Evolutionary conservation across 805 yeast genomes (phyloP).

Genomic region (Nakazawaea ambrosiae): DNA sequence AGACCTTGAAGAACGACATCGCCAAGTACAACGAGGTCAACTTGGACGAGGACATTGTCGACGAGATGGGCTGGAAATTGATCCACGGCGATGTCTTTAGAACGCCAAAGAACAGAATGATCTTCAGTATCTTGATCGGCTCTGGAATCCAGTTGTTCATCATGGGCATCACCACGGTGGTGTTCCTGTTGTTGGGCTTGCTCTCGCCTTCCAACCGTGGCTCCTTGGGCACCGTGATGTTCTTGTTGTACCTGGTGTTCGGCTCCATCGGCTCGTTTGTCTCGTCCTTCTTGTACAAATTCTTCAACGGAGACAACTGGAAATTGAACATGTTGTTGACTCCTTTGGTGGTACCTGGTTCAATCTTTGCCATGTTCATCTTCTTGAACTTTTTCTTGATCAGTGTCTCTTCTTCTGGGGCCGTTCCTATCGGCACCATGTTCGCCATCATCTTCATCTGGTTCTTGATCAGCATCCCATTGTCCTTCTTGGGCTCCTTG

Average conservation of each 20-base stretch:
- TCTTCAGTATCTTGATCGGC: slow-evolving; percentile 77
- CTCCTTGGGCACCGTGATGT: slow-evolving; percentile 83
- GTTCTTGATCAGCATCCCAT: slow-evolving; percentile 80
- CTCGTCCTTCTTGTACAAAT: slow-evolving; percentile 80
- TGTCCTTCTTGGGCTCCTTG: slow-evolving; percentile 78
- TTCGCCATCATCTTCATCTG: slow-evolving; percentile 73
- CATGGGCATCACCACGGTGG: slow-evolving; percentile 66
- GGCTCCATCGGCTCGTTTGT: slow-evolving; percentile 82
- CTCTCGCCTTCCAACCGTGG: slow-evolving; percentile 95
- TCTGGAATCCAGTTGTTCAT: slow-evolving; percentile 79
- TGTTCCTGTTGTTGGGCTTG: slow-evolving; percentile 82
- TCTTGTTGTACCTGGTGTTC: slow-evolving; percentile 71
- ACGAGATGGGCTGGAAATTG: slow-evolving; percentile 96
- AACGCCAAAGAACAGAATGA: slow-evolving; percentile 62
- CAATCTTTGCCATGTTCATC: slow-evolving; percentile 54
- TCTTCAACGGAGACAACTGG: slow-evolving; percentile 91
- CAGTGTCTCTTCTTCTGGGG: slow-evolving; percentile 79
- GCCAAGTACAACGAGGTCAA: slow-evolving; percentile 83
- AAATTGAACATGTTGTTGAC: slow-evolving; percentile 77
- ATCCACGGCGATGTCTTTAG: slow-evolving; percentile 94
- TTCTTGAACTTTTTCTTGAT: slow-evolving; percentile 78
- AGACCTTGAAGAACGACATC: slow-evolving; percentile 81
- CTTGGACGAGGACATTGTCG: slow-evolving; percentile 79
- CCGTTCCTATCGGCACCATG: slow-evolving; percentile 90
- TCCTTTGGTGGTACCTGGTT: slow-evolving; percentile 82